These are phyloP conservation scores for Starmerella riodocensis DNA, from an alignment of 805 yeast species.

Conservation along the genomic window DNA sequence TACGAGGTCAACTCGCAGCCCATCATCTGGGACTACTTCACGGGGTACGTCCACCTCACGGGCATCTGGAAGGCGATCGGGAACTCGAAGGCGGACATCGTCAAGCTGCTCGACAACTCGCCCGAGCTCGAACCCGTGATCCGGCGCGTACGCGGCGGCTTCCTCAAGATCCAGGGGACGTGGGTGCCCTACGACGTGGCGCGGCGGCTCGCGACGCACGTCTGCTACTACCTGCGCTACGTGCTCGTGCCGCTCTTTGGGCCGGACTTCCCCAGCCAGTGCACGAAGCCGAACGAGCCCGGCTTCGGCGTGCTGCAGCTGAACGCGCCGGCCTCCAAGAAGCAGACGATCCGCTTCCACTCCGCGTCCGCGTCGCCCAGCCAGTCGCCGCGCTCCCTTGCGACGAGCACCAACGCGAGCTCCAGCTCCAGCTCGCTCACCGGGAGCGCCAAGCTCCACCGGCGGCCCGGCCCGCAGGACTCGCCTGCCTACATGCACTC, in stretches of 20 bases:
- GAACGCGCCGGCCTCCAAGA: constrained; percentile 5
- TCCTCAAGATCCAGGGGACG: constrained; percentile 83
- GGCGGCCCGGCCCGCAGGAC: no score
- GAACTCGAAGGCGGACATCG: constrained; percentile 62
- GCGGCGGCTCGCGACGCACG: constrained; percentile 50
- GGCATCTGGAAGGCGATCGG: constrained; percentile 76
- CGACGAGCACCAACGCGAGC: not conserved
- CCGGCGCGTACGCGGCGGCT: constrained; percentile 78
- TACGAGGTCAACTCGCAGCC: constrained; percentile 55
- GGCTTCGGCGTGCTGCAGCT: constrained; percentile 52
- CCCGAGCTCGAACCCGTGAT: constrained; percentile 53
- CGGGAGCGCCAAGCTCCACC: no score
- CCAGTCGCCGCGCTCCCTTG: not conserved
- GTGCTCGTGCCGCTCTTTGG: constrained; percentile 76
- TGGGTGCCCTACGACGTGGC: constrained; percentile 74
- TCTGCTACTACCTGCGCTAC: constrained; percentile 65
- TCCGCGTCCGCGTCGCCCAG: constrained; percentile 1
- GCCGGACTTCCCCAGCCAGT: constrained; percentile 44
- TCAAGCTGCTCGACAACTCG: constrained; percentile 47
- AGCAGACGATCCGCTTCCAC: no score
- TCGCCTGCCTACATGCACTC: no score
- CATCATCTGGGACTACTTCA: constrained; percentile 73
- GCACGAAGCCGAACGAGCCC: constrained; percentile 44
- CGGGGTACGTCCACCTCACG: constrained; percentile 78
- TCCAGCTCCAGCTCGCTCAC: no score